Evolutionary conservation across 2,329 filamentous ascomycete species (phyloP).

Genomic region (Colletotrichum chrysophilum): DNA sequence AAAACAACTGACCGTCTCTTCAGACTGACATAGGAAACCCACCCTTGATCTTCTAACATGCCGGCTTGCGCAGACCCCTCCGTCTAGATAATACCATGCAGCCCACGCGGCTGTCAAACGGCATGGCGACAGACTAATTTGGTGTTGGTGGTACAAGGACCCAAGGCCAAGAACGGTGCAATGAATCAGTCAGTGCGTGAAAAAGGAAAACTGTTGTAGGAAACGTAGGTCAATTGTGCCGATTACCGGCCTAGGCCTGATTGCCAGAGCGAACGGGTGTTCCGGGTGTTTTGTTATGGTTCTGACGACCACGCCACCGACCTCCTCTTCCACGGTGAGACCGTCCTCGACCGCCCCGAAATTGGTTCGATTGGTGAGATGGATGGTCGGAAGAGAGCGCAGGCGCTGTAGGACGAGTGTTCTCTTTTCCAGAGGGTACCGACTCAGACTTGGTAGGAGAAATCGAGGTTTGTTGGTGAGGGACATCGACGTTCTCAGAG

Average conservation of each 20-base stretch:
- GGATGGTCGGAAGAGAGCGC: background rate
- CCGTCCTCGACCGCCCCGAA: background rate
- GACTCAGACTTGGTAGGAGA: background rate
- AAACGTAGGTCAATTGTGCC: background rate
- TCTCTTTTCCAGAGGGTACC: background rate
- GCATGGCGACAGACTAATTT: background rate
- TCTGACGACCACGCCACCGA: constrained; percentile 7
- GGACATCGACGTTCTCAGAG: background rate
- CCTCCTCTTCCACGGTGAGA: background rate
- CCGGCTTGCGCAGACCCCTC: background rate
- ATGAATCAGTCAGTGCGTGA: background rate
- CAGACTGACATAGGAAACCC: background rate
- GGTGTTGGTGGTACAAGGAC: background rate
- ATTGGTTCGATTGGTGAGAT: background rate
- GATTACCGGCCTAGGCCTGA: background rate
- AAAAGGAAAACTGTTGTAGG: background rate
- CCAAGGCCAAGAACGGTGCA: background rate
- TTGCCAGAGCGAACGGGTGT: background rate
- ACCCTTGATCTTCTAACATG: background rate
- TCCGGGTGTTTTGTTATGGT: background rate
- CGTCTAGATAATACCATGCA: background rate
- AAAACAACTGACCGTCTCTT: background rate
- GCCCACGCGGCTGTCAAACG: background rate
- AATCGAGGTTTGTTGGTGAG: background rate
- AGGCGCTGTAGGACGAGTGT: background rate